Conservation (phyloP, 163 green algal species). For the Scenedesmus sp. region DNA sequence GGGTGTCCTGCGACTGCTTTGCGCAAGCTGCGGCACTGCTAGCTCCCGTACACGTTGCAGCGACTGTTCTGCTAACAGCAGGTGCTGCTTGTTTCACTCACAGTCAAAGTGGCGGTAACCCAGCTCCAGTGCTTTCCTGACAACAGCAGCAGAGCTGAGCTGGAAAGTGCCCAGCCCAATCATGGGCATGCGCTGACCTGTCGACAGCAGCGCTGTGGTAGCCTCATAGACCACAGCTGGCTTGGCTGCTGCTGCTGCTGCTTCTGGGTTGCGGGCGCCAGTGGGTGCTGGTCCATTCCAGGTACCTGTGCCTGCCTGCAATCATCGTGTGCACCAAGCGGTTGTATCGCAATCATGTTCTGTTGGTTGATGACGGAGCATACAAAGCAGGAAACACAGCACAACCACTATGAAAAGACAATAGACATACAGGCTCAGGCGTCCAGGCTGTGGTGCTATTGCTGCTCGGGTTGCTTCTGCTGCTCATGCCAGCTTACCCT, state of each 20-base stretch:
- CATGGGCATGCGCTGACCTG: conserved; percentile 74
- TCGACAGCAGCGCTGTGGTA: conserved; percentile 65
- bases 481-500: not conserved
- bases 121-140: conserved; percentile 68
- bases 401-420: not conserved
- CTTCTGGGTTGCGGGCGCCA: conserved; percentile 54
- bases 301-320: conserved; percentile 72
- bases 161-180: conserved; percentile 83
- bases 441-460: not conserved
- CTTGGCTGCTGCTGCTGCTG: conserved; percentile 34
- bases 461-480: conserved; percentile 10
- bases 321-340: not conserved
- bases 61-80: not conserved
- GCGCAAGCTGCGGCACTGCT: not conserved
- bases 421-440: not conserved
- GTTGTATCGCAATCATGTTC: not conserved
- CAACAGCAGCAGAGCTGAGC: conserved; percentile 57
- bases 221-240: conserved; percentile 50
- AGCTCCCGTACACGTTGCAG: not conserved
- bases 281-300: conserved; percentile 84
- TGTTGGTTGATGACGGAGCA: not conserved
- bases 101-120: conserved; percentile 77
- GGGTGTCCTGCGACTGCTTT: not conserved
- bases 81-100: conserved; percentile 33
- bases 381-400: not conserved